A percentile compares a stretch with the other conserved stretches of the same genome.
These are phyloP conservation scores for Echites panduratus DNA, from an alignment of 257 asterid species.

Conservation along the genomic window DNA sequence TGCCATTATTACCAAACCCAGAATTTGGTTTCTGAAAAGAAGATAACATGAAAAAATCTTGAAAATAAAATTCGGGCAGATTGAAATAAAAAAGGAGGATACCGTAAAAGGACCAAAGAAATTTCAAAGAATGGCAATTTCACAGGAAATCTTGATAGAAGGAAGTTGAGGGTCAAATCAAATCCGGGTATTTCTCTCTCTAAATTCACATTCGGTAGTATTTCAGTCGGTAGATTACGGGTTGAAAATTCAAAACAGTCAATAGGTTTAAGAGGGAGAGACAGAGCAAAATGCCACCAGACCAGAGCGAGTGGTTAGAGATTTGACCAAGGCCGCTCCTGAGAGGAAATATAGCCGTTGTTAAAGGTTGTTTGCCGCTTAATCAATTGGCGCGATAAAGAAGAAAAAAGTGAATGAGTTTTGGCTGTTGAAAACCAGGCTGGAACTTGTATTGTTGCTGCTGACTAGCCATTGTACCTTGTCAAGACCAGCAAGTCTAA, in stretches of 20 bases:
- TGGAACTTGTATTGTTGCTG: no score
- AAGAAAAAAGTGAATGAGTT: background rate
- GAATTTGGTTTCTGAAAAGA: slow-evolving; percentile 5
- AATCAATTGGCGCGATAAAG: background rate
- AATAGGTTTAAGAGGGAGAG: background rate
- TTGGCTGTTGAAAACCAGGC: background rate
- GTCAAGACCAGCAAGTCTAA: no score
- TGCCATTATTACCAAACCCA: slow-evolving; percentile 30
- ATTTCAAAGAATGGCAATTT: background rate
- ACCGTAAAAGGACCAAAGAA: background rate
- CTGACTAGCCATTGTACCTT: no score
- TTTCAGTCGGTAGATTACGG: background rate
- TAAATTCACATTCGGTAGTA: background rate
- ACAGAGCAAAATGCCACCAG: background rate
- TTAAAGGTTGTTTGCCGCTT: background rate
- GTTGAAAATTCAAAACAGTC: background rate
- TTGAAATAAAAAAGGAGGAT: background rate
- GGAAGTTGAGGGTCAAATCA: background rate
- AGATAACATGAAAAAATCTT: background rate
- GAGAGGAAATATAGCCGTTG: slow-evolving; percentile 10
- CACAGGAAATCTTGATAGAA: no score
- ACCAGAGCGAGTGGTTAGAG: background rate
- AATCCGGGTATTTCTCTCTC: background rate
- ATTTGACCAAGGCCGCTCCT: background rate
- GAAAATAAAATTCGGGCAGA: background rate